Evolutionary conservation across 306 rosid species (phyloP).

Genomic region (cucumber (Cucumis sativus)): Cucumber_9930_V3 NC_026659.2:2780001-2780500

Average conservation of each 20-base stretch:
- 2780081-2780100: constrained; percentile 53
- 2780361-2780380: constrained; percentile 95
- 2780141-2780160: constrained; percentile 82
- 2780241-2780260: neutral
- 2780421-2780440: neutral
- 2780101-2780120: constrained; percentile 75
- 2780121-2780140: constrained; percentile 85
- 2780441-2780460: neutral
- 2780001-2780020: constrained; percentile 4
- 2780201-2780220: constrained; percentile 68
- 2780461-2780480: neutral
- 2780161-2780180: constrained; percentile 77
- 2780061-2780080: constrained; percentile 31
- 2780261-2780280: neutral
- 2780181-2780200: constrained; percentile 83
- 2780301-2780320: constrained; percentile 85
- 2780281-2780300: constrained; percentile 8
- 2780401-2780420: constrained; percentile 97
- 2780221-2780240: constrained; percentile 42
- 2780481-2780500: neutral
- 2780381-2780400: constrained; percentile 76
- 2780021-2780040: neutral
- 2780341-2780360: constrained; percentile 62
- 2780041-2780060: constrained; percentile 37
- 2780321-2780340: constrained; percentile 35